Conservation (phyloP, 2,329 filamentous ascomycete genomes). For the Cylindrodendrum hubeiense region DNA sequence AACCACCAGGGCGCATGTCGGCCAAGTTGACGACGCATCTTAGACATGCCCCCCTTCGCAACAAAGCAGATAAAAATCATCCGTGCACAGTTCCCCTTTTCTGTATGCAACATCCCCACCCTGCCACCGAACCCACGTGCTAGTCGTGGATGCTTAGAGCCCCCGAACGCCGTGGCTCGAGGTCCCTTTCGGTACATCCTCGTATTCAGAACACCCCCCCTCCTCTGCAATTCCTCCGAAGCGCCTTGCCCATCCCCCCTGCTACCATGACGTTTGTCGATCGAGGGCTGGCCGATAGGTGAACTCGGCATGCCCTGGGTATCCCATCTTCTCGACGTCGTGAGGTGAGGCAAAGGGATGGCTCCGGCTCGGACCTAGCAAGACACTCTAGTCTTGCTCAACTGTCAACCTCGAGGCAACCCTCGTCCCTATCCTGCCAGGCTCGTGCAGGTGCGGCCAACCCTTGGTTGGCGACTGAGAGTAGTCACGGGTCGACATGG, state of each 20-base stretch:
- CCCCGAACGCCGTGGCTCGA: conserved; percentile 16
- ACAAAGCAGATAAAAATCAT: conserved; percentile 29
- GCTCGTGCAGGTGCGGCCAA: conserved; percentile 14
- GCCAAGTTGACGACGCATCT: conserved; percentile 18
- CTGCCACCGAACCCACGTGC: conserved; percentile 18
- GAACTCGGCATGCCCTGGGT: conserved; percentile 17
- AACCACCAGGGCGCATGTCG: conserved; percentile 21
- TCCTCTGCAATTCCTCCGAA: conserved; percentile 8
- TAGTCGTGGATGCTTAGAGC: conserved; percentile 12
- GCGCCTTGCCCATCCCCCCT: conserved; percentile 15
- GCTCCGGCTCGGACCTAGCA: conserved; percentile 28
- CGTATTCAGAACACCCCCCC: conserved; percentile 20
- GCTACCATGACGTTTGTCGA: conserved; percentile 13
- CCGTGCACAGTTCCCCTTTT: conserved; percentile 26
- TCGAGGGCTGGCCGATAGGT: conserved; percentile 7
- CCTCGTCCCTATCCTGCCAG: conserved; percentile 27
- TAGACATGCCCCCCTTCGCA: conserved; percentile 17
- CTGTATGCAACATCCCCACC: conserved; percentile 30
- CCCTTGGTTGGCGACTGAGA: conserved; percentile 22
- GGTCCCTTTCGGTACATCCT: conserved; percentile 20
- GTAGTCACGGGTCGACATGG: conserved; percentile 30
- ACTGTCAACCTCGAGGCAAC: conserved; percentile 33
- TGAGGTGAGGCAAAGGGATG: conserved; percentile 17
- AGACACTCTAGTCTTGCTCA: conserved; percentile 20
- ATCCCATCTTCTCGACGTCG: conserved; percentile 26